phyloP scores from a whole-genome alignment of 192 early-diverging fungal genomes.

The Mortierella claussenii region DNA sequence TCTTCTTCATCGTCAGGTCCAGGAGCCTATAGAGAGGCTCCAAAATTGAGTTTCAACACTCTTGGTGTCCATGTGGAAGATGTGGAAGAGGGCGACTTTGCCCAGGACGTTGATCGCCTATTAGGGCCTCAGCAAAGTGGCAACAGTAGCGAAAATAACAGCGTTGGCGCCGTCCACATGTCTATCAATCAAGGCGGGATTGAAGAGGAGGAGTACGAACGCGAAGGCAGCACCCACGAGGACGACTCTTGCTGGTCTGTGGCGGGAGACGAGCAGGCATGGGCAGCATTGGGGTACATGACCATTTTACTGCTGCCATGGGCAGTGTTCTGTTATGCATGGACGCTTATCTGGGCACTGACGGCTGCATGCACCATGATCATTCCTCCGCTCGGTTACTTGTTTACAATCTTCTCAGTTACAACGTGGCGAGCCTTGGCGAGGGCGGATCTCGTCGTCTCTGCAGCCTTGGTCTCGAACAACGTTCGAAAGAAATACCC shows the following conservation, averaged over 20 bases:
- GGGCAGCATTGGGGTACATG: constrained; percentile 14
- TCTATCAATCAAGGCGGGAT: not conserved
- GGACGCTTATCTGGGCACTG: constrained; percentile 10
- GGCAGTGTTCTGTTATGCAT: constrained; percentile 37
- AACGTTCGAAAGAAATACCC: constrained; percentile 9
- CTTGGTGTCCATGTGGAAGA: constrained; percentile 14
- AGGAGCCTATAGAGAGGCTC: not conserved
- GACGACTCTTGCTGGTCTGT: constrained; percentile 26
- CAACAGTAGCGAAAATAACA: not conserved
- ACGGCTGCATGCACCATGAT: constrained; percentile 14
- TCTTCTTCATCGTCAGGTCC: not conserved
- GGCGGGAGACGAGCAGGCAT: constrained; percentile 29
- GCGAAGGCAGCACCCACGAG: no score
- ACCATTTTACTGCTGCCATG: constrained; percentile 32
- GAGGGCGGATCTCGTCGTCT: constrained; percentile 26
- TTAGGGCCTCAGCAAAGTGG: constrained; percentile 4
- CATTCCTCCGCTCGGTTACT: constrained; percentile 38
- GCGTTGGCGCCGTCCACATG: not conserved
- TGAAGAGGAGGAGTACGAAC: constrained; percentile 22
- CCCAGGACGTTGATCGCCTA: constrained; percentile 18
- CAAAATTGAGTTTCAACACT: not conserved
- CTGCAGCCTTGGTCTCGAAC: constrained; percentile 13
- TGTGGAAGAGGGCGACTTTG: constrained; percentile 20
- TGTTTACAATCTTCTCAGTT: constrained; percentile 22
- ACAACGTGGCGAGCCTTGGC: constrained; percentile 37